Evolutionary conservation across 2,329 filamentous ascomycete species (phyloP).

Genomic region (Polytolypa hystricis): DNA sequence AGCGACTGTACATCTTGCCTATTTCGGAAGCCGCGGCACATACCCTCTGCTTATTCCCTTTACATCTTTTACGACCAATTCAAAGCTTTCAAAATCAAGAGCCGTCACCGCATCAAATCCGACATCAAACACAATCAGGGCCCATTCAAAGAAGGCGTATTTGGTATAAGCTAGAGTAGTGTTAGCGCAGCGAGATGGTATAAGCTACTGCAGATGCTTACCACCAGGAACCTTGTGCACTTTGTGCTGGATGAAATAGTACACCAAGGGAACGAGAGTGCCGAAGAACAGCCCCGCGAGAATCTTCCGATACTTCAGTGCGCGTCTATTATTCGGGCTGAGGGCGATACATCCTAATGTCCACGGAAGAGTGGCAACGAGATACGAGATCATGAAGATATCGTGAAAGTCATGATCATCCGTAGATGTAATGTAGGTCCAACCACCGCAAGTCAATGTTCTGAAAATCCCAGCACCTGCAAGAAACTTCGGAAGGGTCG

Average conservation of each 20-base stretch:
- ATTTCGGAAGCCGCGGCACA: slow-evolving; percentile 90
- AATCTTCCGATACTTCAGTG: slow-evolving; percentile 81
- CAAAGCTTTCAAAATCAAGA: slow-evolving; percentile 80
- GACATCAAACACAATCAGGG: slow-evolving; percentile 87
- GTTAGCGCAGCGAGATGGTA: slow-evolving; percentile 13
- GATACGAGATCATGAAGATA: slow-evolving; percentile 97
- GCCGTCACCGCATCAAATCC: slow-evolving; percentile 92
- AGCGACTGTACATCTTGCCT: slow-evolving; percentile 49
- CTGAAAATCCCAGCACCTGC: slow-evolving; percentile 71
- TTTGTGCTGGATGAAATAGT: slow-evolving; percentile 98
- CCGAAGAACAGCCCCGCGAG: slow-evolving; percentile 78
- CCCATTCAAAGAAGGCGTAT: slow-evolving; percentile 97
- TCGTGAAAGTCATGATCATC: slow-evolving; percentile 99
- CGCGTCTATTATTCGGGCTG: slow-evolving; percentile 70
- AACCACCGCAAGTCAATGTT: slow-evolving; percentile 88
- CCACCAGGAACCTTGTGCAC: slow-evolving; percentile 88
- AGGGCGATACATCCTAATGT: slow-evolving; percentile 80
- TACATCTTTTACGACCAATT: slow-evolving; percentile 77
- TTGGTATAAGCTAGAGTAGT: slow-evolving; percentile 72
- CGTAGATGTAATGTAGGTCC: slow-evolving; percentile 97
- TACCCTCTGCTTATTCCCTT: slow-evolving; percentile 95
- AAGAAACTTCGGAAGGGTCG: slow-evolving; percentile 68
- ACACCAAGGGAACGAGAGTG: slow-evolving; percentile 78
- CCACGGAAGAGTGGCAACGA: slow-evolving; percentile 91
- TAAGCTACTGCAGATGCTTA: too few relatives aligned